Evolutionary conservation across 345 rosid genomes (phyloP), one percentile per base, ranked within the genome.

Genomic region (Punica granatum): DNA sequence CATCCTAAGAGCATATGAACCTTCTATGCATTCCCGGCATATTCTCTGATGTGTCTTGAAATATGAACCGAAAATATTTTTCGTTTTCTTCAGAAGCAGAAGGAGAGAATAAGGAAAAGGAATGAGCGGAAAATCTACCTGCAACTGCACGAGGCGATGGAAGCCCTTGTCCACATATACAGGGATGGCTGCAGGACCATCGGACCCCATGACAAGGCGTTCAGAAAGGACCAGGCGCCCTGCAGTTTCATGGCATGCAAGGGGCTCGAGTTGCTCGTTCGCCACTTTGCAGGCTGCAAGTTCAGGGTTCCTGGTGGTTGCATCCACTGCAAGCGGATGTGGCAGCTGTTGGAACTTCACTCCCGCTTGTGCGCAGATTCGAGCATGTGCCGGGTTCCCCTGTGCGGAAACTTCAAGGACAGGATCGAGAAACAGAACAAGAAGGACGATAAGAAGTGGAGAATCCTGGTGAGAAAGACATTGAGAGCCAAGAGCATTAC

Each of bases 131-230:
- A 80, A 73, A 87, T 90, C 56, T 93, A 93, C 58, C 41, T 87
- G 66, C 88, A 90, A 63, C 64, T 93, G 30, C 83, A 86, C 8
- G 96, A 86, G 68, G 98, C 97, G 28, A 93, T 88, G 98, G 96
- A 93, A 66, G 94, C 98, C 11, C 87, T 90, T 36, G 90, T 93
- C 72, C 98, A 93, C 73, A 90, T 90, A 73, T 93, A 94, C 64
- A 80, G 92, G 73, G 97, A 93, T 28, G 97, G 97, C 13, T 90
- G 98, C 48, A 78, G 75, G 59, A 93, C 98, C 15, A 93, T 93
- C 37, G 97, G 97, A 23, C 97, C 98, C 1, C 86, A 85, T 21
- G 97, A 88, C 54, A 87, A 87, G 78, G 94, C 73, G 46, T 80
- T 89, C 14, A 74, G 69, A 62, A 79, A 76, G 28, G 68, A 84